These are phyloP conservation scores for Nadsonia fulvescens DNA, from an alignment of 805 yeast species.

Conservation along the genomic window DNA sequence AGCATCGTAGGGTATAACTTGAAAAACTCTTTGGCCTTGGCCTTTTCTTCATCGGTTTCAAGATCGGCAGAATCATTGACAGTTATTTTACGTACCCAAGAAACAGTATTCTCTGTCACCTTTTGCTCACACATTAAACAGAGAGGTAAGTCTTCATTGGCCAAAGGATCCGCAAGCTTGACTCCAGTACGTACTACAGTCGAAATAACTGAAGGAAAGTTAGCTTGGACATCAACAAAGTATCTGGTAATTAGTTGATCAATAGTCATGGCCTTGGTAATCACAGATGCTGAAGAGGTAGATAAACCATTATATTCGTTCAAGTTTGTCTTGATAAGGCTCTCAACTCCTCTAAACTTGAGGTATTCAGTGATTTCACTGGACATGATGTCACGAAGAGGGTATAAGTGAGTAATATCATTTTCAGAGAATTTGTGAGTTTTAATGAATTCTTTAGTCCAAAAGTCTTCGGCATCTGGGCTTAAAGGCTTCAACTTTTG, in stretches of 20 bases:
- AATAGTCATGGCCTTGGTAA: slow-evolving; percentile 59
- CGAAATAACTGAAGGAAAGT: slow-evolving; percentile 76
- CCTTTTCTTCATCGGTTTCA: too few relatives aligned
- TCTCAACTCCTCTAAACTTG: slow-evolving; percentile 21
- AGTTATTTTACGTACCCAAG: too few relatives aligned
- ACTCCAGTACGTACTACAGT: slow-evolving; percentile 84
- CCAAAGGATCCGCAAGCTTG: slow-evolving; percentile 26
- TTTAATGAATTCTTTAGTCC: too few relatives aligned
- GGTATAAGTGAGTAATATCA: slow-evolving; percentile 36
- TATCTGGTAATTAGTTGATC: slow-evolving; percentile 63
- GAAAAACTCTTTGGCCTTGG: too few relatives aligned
- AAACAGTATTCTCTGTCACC: too few relatives aligned
- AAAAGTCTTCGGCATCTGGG: too few relatives aligned
- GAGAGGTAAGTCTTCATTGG: slow-evolving; percentile 1
- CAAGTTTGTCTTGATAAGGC: too few relatives aligned
- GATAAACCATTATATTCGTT: slow-evolving; percentile 17
- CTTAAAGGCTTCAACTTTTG: slow-evolving; percentile 3
- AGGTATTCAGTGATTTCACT: slow-evolving; percentile 48
- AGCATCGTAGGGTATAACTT: too few relatives aligned
- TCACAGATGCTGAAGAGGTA: slow-evolving; percentile 18
- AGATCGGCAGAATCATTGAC: too few relatives aligned
- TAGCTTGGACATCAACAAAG: slow-evolving; percentile 51
- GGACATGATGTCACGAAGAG: slow-evolving; percentile 56
- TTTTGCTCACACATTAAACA: slow-evolving; percentile 4
- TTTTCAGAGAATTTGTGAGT: too few relatives aligned